Evolutionary conservation across 129 eudicot species (phyloP).

Genomic region (Arctium minus): DNA sequence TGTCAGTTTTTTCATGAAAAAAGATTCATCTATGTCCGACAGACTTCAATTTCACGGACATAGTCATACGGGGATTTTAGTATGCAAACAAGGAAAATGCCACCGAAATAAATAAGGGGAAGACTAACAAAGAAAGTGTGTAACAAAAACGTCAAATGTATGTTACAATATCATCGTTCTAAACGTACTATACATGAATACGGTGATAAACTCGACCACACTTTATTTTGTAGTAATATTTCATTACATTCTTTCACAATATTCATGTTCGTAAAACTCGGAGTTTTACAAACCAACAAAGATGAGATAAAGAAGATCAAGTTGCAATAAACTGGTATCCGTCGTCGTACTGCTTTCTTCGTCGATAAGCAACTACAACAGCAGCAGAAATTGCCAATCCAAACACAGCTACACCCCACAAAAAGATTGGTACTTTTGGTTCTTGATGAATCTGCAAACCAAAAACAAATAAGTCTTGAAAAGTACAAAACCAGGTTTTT

Average conservation of each 20-base stretch:
- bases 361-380: constrained; percentile 18
- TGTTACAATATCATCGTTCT: not conserved
- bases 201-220: not conserved
- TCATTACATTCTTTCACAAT: not conserved
- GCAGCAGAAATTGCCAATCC: constrained; percentile 37
- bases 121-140: not conserved
- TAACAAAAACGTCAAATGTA: not conserved
- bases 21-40: not conserved
- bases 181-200: not conserved
- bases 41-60: too few species aligned
- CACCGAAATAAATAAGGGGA: not conserved
- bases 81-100: not conserved
- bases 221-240: constrained; percentile 14
- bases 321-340: constrained; percentile 30
- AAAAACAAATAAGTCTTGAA: not conserved
- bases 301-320: constrained; percentile 1
- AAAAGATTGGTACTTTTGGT: not conserved
- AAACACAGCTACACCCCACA: constrained; percentile 31
- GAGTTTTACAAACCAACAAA: constrained; percentile 1
- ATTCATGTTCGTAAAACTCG: not conserved
- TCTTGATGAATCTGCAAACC: constrained; percentile 29
- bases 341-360: constrained; percentile 18
- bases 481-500: not conserved
- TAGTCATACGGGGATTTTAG: not conserved
- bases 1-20: not conserved